phyloP scores from a whole-genome alignment of 2,329 filamentous ascomycete species.

The Penicillium hesseltinei region DNA sequence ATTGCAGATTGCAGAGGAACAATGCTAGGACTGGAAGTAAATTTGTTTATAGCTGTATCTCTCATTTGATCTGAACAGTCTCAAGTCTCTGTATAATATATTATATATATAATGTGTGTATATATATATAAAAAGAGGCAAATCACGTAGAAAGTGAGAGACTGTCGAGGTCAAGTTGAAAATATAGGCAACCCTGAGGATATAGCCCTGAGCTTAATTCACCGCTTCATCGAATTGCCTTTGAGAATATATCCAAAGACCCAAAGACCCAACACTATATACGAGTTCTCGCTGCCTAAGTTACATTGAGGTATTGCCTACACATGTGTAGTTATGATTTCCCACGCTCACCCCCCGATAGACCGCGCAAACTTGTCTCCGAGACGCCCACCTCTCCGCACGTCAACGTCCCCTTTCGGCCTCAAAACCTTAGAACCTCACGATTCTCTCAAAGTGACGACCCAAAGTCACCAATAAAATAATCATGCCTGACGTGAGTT shows the following conservation, averaged over 20 bases:
- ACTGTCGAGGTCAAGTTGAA: not conserved
- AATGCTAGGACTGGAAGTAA: not conserved
- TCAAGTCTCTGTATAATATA: not conserved
- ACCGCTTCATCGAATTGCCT: not conserved
- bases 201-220: not conserved
- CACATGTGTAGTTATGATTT: not conserved
- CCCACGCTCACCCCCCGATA: not conserved
- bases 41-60: not conserved
- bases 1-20: not conserved
- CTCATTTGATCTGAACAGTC: not conserved
- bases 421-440: not conserved
- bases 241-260: not conserved
- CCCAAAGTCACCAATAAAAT: not conserved
- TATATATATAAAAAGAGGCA: not conserved
- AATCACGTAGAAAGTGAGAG: not conserved
- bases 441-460: slow-evolving; percentile 1
- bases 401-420: slow-evolving; percentile 1
- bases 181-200: not conserved
- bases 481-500: slow-evolving; percentile 39
- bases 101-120: too few species aligned
- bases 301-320: not conserved
- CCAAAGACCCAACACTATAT: not conserved
- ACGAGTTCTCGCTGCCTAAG: not conserved
- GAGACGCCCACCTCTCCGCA: slow-evolving; percentile 5
- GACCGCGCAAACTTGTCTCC: slow-evolving; percentile 10